These are phyloP conservation scores for Wickerhamiella lipophila DNA, from an alignment of 805 yeast genomes.

Conservation along the genomic window DNA sequence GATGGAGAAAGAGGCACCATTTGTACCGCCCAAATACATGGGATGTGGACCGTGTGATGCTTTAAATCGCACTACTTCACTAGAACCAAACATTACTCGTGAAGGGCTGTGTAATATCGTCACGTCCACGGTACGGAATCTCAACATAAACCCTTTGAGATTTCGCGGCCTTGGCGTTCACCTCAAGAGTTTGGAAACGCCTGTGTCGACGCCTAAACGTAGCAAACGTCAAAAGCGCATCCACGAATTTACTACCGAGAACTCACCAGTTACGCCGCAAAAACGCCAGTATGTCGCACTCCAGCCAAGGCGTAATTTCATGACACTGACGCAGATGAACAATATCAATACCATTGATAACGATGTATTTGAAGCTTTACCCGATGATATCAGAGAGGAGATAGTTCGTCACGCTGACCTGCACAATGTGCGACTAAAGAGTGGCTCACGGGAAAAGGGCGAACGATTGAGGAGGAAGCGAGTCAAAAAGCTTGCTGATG, in stretches of 20 bases:
- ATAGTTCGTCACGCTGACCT: conserved; percentile 26
- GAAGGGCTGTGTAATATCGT: conserved; percentile 20
- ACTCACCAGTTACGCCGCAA: not conserved
- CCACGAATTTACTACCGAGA: conserved; percentile 7
- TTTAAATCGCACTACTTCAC: conserved; percentile 39
- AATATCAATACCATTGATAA: conserved; percentile 37
- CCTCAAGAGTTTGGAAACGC: conserved; percentile 27
- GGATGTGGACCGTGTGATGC: conserved; percentile 78
- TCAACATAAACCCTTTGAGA: conserved; percentile 5
- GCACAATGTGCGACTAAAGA: conserved; percentile 14
- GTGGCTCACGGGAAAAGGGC: not conserved
- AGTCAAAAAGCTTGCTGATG: not conserved
- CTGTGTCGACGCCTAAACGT: conserved; percentile 11
- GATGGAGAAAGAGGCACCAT: conserved; percentile 54
- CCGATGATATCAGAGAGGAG: conserved; percentile 53
- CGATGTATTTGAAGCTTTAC: conserved; percentile 53
- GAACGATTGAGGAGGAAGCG: not conserved
- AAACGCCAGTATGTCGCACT: conserved; percentile 15
- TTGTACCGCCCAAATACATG: conserved; percentile 61
- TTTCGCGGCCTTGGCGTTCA: conserved; percentile 47
- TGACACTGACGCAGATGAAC: conserved; percentile 19
- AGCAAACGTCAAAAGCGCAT: conserved; percentile 8
- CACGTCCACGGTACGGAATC: conserved; percentile 33
- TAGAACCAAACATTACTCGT: conserved; percentile 30
- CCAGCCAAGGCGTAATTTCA: conserved; percentile 17